These are phyloP conservation scores for Verticillium klebahnii DNA, from an alignment of 2,329 filamentous ascomycete species.

Conservation along the genomic window DNA sequence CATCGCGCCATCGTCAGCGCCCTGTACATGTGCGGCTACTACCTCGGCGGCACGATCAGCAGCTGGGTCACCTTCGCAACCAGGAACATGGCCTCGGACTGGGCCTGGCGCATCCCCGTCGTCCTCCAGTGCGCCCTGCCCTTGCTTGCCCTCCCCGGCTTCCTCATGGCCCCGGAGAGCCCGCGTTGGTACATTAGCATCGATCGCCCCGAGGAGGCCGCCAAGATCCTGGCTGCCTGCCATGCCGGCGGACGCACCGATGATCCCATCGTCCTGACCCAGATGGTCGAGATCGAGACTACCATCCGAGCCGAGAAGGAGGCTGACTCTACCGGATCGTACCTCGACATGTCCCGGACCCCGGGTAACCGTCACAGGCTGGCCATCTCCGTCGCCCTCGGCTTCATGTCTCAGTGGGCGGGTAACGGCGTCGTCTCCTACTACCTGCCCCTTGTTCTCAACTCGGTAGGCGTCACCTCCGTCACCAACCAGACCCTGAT, in stretches of 20 bases:
- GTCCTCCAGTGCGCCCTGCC: constrained; percentile 44
- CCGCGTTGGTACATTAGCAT: constrained; percentile 35
- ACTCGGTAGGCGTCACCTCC: constrained; percentile 42
- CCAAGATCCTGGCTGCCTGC: constrained; percentile 26
- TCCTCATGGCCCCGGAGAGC: constrained; percentile 44
- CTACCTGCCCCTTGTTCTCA: constrained; percentile 40
- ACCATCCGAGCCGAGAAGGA: constrained; percentile 49
- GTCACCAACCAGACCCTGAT: constrained; percentile 41
- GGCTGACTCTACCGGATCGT: constrained; percentile 40
- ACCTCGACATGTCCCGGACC: constrained; percentile 49
- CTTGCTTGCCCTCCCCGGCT: constrained; percentile 41
- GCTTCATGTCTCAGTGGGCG: constrained; percentile 56
- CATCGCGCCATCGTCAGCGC: constrained; percentile 44
- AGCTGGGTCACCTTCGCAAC: constrained; percentile 48
- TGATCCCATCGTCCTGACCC: constrained; percentile 51
- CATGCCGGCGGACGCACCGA: constrained; percentile 24
- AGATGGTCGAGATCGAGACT: constrained; percentile 56
- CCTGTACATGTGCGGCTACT: constrained; percentile 53
- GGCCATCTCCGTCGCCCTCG: constrained; percentile 46
- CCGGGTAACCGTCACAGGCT: constrained; percentile 54
- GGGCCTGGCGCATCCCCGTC: constrained; percentile 47
- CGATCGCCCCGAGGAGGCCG: constrained; percentile 29
- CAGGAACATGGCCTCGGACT: constrained; percentile 37
- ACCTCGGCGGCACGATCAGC: constrained; percentile 40
- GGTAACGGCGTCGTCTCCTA: constrained; percentile 57